These are phyloP conservation scores for Tephrocybe sp. DNA, from an alignment of 768 basidiomycete species.

Conservation along the genomic window DNA sequence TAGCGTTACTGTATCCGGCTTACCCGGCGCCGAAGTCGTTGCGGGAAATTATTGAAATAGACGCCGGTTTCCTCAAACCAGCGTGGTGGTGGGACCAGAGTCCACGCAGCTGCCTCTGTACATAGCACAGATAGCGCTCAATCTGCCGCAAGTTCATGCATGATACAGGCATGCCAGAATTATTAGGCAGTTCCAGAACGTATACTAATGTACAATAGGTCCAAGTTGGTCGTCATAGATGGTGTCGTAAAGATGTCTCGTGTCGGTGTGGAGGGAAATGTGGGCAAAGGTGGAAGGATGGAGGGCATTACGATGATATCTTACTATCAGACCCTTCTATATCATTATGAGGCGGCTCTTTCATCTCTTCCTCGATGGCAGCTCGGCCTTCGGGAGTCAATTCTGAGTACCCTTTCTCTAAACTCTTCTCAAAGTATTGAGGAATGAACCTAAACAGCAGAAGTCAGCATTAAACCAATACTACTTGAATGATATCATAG, in stretches of 20 bases:
- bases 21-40: no score
- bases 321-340: constrained; percentile 23
- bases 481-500: constrained; percentile 22
- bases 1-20: no score
- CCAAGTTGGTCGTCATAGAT: neutral
- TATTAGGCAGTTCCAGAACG: neutral
- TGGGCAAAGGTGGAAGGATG: neutral
- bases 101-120: no score
- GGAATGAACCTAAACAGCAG: constrained; percentile 58
- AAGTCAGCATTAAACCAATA: neutral
- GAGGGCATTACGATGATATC: neutral
- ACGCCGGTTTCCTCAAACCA: no score
- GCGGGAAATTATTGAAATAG: no score
- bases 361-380: constrained; percentile 74
- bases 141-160: no score
- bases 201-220: constrained; percentile 1
- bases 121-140: no score
- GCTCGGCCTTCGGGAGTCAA: constrained; percentile 68
- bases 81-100: no score
- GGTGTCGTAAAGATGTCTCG: constrained; percentile 1
- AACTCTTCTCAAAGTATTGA: constrained; percentile 69
- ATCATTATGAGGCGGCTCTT: constrained; percentile 31
- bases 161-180: neutral
- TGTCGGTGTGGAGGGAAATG: neutral
- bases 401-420: constrained; percentile 60